Evolutionary conservation across 2,329 filamentous ascomycete species (phyloP), one percentile per base, ranked within the genome.

Genomic region (Nothophaeocryptopus gaeumannii): DNA sequence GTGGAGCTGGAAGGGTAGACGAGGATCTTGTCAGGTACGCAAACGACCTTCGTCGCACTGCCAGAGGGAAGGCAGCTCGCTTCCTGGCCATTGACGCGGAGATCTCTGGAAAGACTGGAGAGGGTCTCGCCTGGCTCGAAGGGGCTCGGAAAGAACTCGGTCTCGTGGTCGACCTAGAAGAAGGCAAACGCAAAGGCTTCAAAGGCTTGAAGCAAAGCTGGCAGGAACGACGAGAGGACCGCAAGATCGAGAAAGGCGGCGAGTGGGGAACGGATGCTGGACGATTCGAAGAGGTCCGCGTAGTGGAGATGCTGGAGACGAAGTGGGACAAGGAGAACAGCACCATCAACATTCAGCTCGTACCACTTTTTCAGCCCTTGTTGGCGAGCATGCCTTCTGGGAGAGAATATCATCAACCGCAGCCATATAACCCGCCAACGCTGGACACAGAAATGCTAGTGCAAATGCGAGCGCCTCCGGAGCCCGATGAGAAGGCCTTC

Each of bases 291-390:
- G 93, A 99, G 71, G 83, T 79, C 2, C 79, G 90, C 47, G 86
- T 97, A 2, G 77, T 96, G 44, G 88, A 93, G 61, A 89, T 93
- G 83, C 73, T 99, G 31, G 82, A 95, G 61, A 79, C 77, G 33
- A 96, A 96, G 67, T 96, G 93, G 92, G 83, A 82, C 54, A 93
- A 90, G 72, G 83, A 90, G 70, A 99, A 99, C 65, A 89, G 96
- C 69, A 95, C 88, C 83, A 85, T 96, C 62, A 89, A 91, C 53
- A 85, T 89, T 0, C 89, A 96, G 66, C 48, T 76, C 1, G 79
- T 97, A 30, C 89, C 91, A 0, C 78, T 86, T 0, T 78, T 81
- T 4, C 84, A 84, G 11, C 80, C 86, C 0, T 73, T 96, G 8
- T 71, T 95, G 4, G 80, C 87, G 5, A 84, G 82, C 53, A 86